Conservation (phyloP, 2,329 filamentous ascomycete species). For the Diaporthe nobilis region DNA sequence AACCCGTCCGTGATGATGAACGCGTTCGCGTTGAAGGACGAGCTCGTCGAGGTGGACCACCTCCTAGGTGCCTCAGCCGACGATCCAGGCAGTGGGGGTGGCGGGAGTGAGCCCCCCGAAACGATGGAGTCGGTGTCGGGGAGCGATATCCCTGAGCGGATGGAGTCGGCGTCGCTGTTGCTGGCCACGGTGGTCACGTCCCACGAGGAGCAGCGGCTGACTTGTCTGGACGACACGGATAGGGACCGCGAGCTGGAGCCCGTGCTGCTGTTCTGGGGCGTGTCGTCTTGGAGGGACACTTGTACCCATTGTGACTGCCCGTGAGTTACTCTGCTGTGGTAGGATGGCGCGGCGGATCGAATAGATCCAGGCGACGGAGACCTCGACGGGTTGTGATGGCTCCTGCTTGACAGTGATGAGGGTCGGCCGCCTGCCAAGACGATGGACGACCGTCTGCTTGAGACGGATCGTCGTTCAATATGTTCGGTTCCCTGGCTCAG, state of each 20-base stretch:
- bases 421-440: background rate
- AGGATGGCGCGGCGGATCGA: slow-evolving; percentile 29
- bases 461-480: background rate
- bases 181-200: slow-evolving; percentile 35
- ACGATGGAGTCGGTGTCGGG: slow-evolving; percentile 14
- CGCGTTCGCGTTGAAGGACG: slow-evolving; percentile 38
- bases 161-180: slow-evolving; percentile 36
- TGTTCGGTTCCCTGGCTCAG: background rate
- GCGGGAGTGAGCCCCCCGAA: slow-evolving; percentile 30
- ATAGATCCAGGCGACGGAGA: slow-evolving; percentile 32
- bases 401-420: slow-evolving; percentile 5
- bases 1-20: slow-evolving; percentile 40
- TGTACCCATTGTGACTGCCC: slow-evolving; percentile 4
- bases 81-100: slow-evolving; percentile 19
- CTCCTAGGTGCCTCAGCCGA: slow-evolving; percentile 13
- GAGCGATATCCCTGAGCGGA: slow-evolving; percentile 31
- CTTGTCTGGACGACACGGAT: slow-evolving; percentile 1
- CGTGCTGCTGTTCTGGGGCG: slow-evolving; percentile 1
- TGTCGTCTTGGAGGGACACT: background rate
- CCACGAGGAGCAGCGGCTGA: slow-evolving; percentile 28
- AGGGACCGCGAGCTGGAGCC: slow-evolving; percentile 13
- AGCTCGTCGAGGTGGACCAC: slow-evolving; percentile 43
- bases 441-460: slow-evolving; percentile 15
- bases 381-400: slow-evolving; percentile 3
- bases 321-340: slow-evolving; percentile 12